Base-by-base conservation (phyloP, 2,329 filamentous ascomycete genomes). In the Neocucurbitaria cava region DNA sequence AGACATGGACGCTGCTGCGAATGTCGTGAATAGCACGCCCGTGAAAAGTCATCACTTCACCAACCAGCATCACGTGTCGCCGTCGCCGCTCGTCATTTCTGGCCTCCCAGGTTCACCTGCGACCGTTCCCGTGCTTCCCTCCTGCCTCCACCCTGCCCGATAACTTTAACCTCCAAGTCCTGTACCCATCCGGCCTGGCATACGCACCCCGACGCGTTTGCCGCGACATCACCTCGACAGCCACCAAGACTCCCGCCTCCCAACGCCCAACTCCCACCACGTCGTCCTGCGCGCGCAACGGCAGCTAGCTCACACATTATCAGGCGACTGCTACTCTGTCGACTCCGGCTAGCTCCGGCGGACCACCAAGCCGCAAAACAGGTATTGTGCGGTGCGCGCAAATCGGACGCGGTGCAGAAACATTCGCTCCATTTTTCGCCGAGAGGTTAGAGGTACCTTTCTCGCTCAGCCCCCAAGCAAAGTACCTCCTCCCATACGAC, bases 361-460 rank as follows among this genome's bases (percentile, higher is more conserved):
- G 53, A 40, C 41, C 2, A n/a, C 44, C 46, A 65, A 54, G 58
- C 49, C 45, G 55, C 49, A 52, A 68, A 64, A 50, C 62, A 64
- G 59, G 60, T 59, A 62, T 59, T 39, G 57, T 62, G 36, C 46
- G 30, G 43, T 41, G 51, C 50, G 61, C 64, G 61, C 65, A 67
- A 65, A 62, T 59, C 68, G 68, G 64, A 62, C 50, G 59, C 56
- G 54, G 52, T 53, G 59, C 43, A 52, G 44, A 51, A 61, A 51
- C 51, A 59, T 54, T 62, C 60, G 63, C 63, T 59, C 58, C 68
- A 66, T 64, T 62, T 70, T 70, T 66, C 61, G 52, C 63, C 62
- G 61, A 49, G 48, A 49, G 58, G 52, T 58, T 59, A 49, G 48
- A 49, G 58, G 52, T 58, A 61, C 56, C 54, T 54, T 52, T 57